Evolutionary conservation across 208 protist species (phyloP), one percentile per base, ranked within the genome.

Genomic region (Trypanosomatidae sp.): DNA sequence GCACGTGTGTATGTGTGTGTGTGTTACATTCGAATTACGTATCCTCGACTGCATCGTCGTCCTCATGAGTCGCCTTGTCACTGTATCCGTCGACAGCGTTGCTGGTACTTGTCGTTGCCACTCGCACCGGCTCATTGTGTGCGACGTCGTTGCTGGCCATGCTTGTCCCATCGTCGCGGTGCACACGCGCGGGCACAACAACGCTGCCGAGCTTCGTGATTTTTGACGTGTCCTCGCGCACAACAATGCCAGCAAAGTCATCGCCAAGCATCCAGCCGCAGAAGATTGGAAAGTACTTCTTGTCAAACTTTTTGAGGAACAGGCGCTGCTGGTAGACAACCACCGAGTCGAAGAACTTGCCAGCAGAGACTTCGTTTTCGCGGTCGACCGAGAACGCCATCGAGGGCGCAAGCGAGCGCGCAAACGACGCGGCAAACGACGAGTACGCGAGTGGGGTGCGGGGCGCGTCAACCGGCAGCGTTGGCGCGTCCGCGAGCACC

Each of bases 241-340:
- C 69, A 1, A 82, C 71, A 26, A 92, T 42, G 28, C 77, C 77
- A 19, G 51, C 61, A 33, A 85, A 85, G 46, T 79, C 58, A 8
- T 79, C 72, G 10, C 69, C 69, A 15, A 84, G 47, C 53, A 77
- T 70, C 78, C 82, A 92, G 4, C 52, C 74, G 32, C 77, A 82
- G 53, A 92, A 86, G 24, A 85, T 88, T 21, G 71, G 78, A 40
- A 79, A 76, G 60, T 75, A 88, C 54, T 75, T 73, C 5, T 65
- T 33, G 16, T 81, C 70, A 37, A 86, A 88, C 43, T 68, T 70
- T 43, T 77, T 77, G 8, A 85, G 55, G 35, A 83, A 81, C 26
- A 76, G 49, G 13, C 77, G 64, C 20, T 61, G 37, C 57, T 88
- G 77, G 52, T 78, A 88, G 15, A 91, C 59, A 2, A 77, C 46